Base-by-base conservation (phyloP, 2,329 filamentous ascomycete genomes). In the Exophiala xenobiotica region DNA sequence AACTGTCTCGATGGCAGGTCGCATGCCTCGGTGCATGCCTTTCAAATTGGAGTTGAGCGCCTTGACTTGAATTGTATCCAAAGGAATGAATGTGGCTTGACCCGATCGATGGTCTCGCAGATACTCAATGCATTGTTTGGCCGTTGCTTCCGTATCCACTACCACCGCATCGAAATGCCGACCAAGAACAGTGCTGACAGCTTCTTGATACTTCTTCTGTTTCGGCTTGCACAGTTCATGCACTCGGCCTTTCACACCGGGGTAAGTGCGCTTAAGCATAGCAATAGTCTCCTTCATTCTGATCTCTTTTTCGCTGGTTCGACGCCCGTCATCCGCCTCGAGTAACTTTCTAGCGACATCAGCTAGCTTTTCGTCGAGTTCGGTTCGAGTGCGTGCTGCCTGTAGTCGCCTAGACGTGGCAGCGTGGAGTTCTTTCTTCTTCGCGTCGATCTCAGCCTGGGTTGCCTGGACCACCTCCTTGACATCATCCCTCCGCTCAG, bases 1-100 rank as follows among this genome's bases (percentile, higher is more conserved):
- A 62, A 99, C 92, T 0, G 90, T 95, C 68, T 99, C 93, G 58
- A 99, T 95, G 0, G 92, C 95, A 51, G 96, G 80, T 6, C 92
- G 84, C 69, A 85, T 84, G 39, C 88, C 89, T 31, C 88, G 87
- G 49, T 88, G 80, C 68, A 96, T 86, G 22, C 90, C 89, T 71
- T 96, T 96, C 59, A 99, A 77, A 53, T 89, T 91, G 4, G 90
- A 88, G 67, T 95, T 95, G 53, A 93, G 82, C 8, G 89, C 85
- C 67, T 89, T 91, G 66, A 96, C 91, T 65, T 97, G 95, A 68
- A 99, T 96, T 46, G 95, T 96, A 74, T 99, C 93, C 14, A 99
- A 78, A 1, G 93, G 93, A 57, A 97, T 91, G 69, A 99, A 97
- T 1, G 90, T 96, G 71, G 93, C 89, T 51, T 91, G 89, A 5